These are phyloP conservation scores for Tuber indicum DNA, from an alignment of 495 filamentous ascomycete species.

Conservation along the genomic window DNA sequence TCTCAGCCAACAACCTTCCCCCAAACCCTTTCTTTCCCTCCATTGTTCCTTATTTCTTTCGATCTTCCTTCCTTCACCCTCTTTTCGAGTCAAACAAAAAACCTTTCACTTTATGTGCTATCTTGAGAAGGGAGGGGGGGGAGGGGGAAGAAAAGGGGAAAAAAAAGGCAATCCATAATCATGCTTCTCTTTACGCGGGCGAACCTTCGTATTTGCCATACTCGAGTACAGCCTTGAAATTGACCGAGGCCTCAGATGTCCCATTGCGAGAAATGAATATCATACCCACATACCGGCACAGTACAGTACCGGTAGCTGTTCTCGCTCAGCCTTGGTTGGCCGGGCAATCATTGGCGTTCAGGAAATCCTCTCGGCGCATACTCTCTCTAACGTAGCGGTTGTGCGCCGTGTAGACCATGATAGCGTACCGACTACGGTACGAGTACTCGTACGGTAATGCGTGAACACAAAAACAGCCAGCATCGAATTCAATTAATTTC, in stretches of 20 bases:
- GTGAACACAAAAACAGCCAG: background rate
- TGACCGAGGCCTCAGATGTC: too few species aligned
- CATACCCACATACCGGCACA: too few species aligned
- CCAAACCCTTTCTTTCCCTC: background rate
- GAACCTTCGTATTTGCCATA: background rate
- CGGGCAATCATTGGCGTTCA: too few species aligned
- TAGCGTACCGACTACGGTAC: too few species aligned
- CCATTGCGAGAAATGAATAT: too few species aligned
- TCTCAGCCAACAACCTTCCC: background rate
- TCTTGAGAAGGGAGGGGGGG: background rate
- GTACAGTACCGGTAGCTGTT: too few species aligned
- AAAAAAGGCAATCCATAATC: background rate
- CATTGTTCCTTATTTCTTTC: background rate
- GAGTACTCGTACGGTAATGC: too few species aligned
- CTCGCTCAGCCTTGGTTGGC: too few species aligned
- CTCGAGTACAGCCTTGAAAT: too few species aligned
- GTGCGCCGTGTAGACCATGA: too few species aligned
- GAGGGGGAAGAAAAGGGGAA: background rate
- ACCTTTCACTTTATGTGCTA: background rate
- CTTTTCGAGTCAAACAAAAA: background rate
- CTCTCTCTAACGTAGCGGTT: too few species aligned
- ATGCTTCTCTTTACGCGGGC: background rate
- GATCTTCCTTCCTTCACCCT: background rate
- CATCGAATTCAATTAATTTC: background rate
- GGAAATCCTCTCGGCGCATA: too few species aligned